Percentiles rank a stretch among this genome's conserved stretches.
phyloP scores from a whole-genome alignment of 345 rosid genomes.

The Eucalyptus tenuipes region DNA sequence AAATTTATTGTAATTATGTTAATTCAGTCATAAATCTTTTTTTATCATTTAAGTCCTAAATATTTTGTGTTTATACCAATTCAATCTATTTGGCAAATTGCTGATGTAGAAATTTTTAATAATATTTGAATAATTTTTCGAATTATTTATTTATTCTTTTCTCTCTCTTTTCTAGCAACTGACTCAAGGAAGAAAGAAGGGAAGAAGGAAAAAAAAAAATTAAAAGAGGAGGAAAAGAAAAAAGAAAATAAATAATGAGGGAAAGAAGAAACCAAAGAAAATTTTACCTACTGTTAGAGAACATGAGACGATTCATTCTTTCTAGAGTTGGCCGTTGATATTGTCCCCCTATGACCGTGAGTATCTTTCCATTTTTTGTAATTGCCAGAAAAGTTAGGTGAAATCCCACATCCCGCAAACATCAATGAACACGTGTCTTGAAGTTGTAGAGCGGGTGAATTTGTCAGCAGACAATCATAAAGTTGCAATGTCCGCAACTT shows the following conservation, averaged over 20 bases:
- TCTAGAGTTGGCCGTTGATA: background rate
- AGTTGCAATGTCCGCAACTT: background rate
- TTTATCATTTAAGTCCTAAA: rapidly evolving
- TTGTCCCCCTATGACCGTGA: rapidly evolving
- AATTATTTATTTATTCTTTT: too few species aligned
- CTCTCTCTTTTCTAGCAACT: too few species aligned
- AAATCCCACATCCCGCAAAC: background rate
- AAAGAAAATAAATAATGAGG: too few species aligned
- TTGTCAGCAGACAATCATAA: background rate
- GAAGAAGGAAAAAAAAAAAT: rapidly evolving
- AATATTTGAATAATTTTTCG: too few species aligned
- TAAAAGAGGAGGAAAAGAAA: too few species aligned
- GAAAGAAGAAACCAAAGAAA: background rate
- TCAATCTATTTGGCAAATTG: rapidly evolving
- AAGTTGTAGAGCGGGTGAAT: background rate
- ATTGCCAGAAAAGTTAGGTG: background rate
- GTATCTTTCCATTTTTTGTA: background rate
- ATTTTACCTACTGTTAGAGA: background rate
- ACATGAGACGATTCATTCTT: background rate
- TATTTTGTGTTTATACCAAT: too few species aligned
- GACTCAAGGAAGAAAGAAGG: too few species aligned
- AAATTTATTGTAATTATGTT: too few species aligned
- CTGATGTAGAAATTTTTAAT: rapidly evolving
- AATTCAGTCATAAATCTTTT: rapidly evolving
- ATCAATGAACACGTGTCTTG: background rate